Percentiles rank a stretch among this genome's conserved stretches.
Conservation (phyloP, 371 early-diverging fungal species). For the Mortierella sp. region DNA sequence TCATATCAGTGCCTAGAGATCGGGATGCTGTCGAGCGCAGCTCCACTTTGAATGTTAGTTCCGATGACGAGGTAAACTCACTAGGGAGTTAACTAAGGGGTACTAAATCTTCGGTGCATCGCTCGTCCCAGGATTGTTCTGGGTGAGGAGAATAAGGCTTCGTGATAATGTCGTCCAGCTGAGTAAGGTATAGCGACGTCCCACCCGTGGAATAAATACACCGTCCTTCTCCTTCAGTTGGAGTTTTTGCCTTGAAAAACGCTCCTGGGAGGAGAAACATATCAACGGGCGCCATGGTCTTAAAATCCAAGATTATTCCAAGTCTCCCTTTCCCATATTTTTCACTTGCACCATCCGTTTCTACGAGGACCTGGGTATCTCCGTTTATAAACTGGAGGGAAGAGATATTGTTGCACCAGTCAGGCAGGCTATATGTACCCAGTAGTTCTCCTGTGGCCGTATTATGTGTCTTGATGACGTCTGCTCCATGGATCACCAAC, state of each 20-base stretch:
- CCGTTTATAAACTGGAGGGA: background rate
- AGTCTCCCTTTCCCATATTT: background rate
- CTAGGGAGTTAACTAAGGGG: background rate
- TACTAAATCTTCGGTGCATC: background rate
- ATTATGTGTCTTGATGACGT: background rate
- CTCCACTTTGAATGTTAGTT: background rate
- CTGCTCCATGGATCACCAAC: background rate
- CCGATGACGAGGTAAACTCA: background rate
- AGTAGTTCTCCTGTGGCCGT: background rate
- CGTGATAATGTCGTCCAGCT: background rate
- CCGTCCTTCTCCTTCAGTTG: background rate
- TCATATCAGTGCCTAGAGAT: background rate
- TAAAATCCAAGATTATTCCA: background rate
- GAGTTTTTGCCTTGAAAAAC: background rate
- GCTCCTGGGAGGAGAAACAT: background rate
- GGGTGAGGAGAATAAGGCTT: background rate
- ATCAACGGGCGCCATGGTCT: background rate
- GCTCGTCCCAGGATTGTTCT: background rate
- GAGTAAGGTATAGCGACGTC: background rate
- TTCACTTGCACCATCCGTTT: background rate
- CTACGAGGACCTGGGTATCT: background rate
- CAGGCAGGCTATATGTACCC: background rate
- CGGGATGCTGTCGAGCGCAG: background rate
- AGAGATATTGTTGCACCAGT: background rate
- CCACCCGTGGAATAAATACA: background rate